Percentiles rank a stretch among this genome's conserved stretches.
Evolutionary conservation across 306 rosid genomes (phyloP).

Genomic region (Vachellia collinsii): DNA sequence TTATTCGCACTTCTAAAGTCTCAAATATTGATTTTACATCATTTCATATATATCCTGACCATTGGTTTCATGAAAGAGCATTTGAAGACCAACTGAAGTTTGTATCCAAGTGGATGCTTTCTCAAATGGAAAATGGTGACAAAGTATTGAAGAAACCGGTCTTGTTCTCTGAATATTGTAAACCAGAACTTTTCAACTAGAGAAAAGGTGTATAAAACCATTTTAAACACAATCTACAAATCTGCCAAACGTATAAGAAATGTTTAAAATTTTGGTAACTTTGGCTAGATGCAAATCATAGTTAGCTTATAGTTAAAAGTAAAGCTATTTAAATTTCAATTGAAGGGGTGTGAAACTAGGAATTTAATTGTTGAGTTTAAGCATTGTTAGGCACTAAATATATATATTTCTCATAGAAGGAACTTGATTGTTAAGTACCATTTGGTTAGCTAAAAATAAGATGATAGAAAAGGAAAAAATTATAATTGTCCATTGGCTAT

Average conservation of each 20-base stretch:
- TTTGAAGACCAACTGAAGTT: constrained; percentile 72
- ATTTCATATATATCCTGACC: constrained; percentile 91
- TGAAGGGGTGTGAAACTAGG: too few relatives aligned
- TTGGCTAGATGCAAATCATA: constrained; percentile 76
- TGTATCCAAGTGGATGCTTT: constrained; percentile 86
- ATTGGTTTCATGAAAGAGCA: constrained; percentile 74
- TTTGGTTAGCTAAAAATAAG: too few relatives aligned
- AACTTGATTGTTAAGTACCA: too few relatives aligned
- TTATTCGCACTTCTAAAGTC: too few relatives aligned
- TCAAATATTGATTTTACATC: constrained; percentile 75
- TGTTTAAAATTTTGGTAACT: constrained; percentile 75
- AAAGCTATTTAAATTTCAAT: too few relatives aligned
- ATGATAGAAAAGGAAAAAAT: too few relatives aligned
- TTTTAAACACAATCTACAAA: constrained; percentile 63
- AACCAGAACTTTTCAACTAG: constrained; percentile 60
- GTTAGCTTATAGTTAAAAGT: constrained; percentile 23
- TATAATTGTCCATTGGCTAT: too few relatives aligned
- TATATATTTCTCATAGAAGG: too few relatives aligned
- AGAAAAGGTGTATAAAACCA: constrained; percentile 55
- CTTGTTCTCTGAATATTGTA: constrained; percentile 84
- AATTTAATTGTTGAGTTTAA: too few relatives aligned
- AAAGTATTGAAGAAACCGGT: constrained; percentile 71
- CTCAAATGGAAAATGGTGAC: constrained; percentile 94
- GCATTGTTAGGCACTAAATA: too few relatives aligned
- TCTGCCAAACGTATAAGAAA: constrained; percentile 62